A percentile compares a stretch with the other conserved stretches of the same genome.
Evolutionary conservation across 768 basidiomycete genomes (phyloP).

Genomic region (Erythrobasidium yunnanense): DNA sequence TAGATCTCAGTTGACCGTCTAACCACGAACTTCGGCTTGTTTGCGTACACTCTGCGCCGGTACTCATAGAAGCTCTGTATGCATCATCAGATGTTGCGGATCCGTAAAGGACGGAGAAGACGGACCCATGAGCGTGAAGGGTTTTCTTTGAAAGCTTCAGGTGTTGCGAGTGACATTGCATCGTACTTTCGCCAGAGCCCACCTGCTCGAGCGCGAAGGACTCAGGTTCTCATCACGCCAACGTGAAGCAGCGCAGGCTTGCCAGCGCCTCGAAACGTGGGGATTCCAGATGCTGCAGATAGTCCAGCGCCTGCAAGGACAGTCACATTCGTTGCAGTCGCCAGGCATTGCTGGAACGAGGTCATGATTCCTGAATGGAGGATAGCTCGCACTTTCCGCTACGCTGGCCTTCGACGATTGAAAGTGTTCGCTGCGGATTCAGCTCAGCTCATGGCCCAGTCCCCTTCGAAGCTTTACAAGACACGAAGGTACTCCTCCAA

Average conservation of each 20-base stretch:
- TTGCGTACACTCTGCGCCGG: conserved; percentile 45
- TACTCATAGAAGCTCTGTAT: conserved; percentile 52
- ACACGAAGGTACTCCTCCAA: too few relatives aligned
- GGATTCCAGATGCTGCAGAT: conserved; percentile 25
- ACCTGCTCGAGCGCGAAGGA: neutral
- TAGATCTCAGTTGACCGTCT: too few relatives aligned
- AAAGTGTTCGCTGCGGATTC: too few relatives aligned
- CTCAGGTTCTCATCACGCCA: neutral
- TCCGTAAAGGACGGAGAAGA: neutral
- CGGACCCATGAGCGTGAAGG: conserved; percentile 20
- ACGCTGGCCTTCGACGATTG: too few relatives aligned
- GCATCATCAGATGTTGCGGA: neutral
- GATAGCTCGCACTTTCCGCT: too few relatives aligned
- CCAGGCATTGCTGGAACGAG: neutral
- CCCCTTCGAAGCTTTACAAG: too few relatives aligned
- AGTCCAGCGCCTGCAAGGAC: conserved; percentile 16
- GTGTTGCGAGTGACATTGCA: conserved; percentile 28
- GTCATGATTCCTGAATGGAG: conserved; percentile 8
- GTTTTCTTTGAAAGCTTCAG: conserved; percentile 28
- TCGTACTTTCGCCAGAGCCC: conserved; percentile 27
- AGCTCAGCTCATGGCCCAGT: too few relatives aligned
- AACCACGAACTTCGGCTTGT: too few relatives aligned
- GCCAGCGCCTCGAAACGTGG: conserved; percentile 26
- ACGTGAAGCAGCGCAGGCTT: neutral
- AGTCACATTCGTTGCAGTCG: neutral